phyloP scores from a whole-genome alignment of 768 basidiomycete genomes.

The Pisolithus sp. region DNA sequence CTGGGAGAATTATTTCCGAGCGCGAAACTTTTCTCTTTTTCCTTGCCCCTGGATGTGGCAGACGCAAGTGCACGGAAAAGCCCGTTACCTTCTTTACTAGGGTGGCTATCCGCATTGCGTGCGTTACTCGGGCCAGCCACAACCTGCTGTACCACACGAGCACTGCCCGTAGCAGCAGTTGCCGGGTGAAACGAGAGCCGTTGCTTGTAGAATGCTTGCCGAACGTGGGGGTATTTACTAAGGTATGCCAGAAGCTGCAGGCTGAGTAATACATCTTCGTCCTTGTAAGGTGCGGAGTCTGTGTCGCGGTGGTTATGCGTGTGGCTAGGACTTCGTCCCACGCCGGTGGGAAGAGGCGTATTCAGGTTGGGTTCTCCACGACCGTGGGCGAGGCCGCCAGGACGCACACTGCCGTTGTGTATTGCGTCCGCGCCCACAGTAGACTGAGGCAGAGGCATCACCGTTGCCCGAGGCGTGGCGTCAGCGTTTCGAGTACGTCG shows the following conservation, averaged over 20 bases:
- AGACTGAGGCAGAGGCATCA: slow-evolving; percentile 45
- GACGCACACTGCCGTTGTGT: slow-evolving; percentile 12
- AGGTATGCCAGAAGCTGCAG: slow-evolving; percentile 93
- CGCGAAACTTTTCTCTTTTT: slow-evolving; percentile 33
- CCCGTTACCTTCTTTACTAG: slow-evolving; percentile 29
- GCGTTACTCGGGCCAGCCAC: slow-evolving; percentile 21
- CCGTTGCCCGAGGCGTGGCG: slow-evolving; percentile 58
- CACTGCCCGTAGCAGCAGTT: slow-evolving; percentile 37
- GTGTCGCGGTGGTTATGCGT: slow-evolving; percentile 34
- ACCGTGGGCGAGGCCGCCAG: slow-evolving; percentile 4
- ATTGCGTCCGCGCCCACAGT: slow-evolving; percentile 10
- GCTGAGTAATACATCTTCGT: slow-evolving; percentile 88
- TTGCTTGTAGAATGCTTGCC: slow-evolving; percentile 91
- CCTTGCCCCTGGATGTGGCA: slow-evolving; percentile 42
- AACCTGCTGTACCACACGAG: slow-evolving; percentile 20
- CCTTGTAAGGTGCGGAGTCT: slow-evolving; percentile 70
- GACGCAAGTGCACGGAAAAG: slow-evolving; percentile 43
- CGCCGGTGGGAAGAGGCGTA: slow-evolving; percentile 9
- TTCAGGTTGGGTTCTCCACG: slow-evolving; percentile 15
- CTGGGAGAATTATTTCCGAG: slow-evolving; percentile 3
- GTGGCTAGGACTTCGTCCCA: slow-evolving; percentile 25
- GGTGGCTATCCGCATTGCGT: slow-evolving; percentile 10
- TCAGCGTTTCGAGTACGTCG: slow-evolving; percentile 38
- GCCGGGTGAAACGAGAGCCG: slow-evolving; percentile 79
- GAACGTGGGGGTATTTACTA: slow-evolving; percentile 95